These are phyloP conservation scores for Hymenotorrendiella dingleyae DNA, from an alignment of 2,329 filamentous ascomycete genomes.

Conservation along the genomic window DNA sequence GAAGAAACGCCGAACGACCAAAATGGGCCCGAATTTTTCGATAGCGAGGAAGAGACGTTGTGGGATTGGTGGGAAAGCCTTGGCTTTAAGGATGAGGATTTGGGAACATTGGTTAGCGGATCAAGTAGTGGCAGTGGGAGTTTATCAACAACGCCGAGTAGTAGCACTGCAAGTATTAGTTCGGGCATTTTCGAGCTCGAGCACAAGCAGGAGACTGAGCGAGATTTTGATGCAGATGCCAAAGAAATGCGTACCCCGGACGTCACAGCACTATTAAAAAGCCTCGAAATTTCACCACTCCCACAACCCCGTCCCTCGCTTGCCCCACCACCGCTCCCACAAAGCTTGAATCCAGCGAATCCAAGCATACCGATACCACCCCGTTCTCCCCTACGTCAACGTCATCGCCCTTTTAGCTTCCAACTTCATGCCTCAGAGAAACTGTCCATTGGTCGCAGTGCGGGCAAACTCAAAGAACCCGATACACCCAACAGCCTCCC, in stretches of 20 bases:
- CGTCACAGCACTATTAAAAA: too few species aligned
- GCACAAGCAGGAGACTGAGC: not conserved
- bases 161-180: not conserved
- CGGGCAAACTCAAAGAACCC: not conserved
- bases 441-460: not conserved
- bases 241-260: not conserved
- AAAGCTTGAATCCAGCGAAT: not conserved
- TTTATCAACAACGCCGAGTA: not conserved
- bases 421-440: not conserved
- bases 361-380: not conserved
- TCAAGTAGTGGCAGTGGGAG: not conserved
- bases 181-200: not conserved
- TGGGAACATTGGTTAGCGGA: not conserved
- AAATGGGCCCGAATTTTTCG: conserved; percentile 15
- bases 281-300: too few species aligned
- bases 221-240: not conserved
- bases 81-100: not conserved
- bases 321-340: not conserved
- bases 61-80: conserved; percentile 21
- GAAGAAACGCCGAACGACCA: conserved; percentile 4
- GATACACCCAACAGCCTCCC: not conserved
- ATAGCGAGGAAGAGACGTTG: conserved; percentile 19
- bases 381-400: too few species aligned
- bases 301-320: too few species aligned
- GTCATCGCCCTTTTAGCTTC: not conserved